Evolutionary conservation across 164 flowering plant genomes (phyloP), one percentile per base, ranked within the genome.

Genomic region (Umbellularia californica): DNA sequence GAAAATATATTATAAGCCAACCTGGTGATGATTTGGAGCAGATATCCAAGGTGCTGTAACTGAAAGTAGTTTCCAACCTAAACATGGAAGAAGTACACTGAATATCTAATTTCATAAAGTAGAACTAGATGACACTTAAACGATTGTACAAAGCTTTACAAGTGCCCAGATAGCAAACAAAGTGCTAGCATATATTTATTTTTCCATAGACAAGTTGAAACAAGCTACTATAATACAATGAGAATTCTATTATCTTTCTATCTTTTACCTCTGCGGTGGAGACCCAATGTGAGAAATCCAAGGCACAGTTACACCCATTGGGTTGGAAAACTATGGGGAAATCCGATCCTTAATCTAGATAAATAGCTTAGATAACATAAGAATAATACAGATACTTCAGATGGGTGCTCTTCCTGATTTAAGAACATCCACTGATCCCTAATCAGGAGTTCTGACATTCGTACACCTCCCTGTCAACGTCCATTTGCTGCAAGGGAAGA

Each of bases 301-400:
- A 41, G 22, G 30, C 67, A 27, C 50, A 41, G 47, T 67, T 30
- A 64, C 67, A 23, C 24, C 67, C 28, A 25, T 23, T 11, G 15
- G 5, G 28, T 25, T 13, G 14, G 67, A 14, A 64, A 25, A 24
- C 67, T 41, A 41, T 1, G 4, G 67, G 67, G 28, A 64, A 64
- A 64, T 13, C 15, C 9, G 15, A 64, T 12, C 28, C 67, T 12
- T 23, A 25, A 41, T 41, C 33, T n/a, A 14, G 28, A 24, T 64
- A 25, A 64, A 28, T 30, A 30, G 50, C 30, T 50, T 41, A 27
- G 70, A 64, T 30, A 25, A 9, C 3, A 64, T 15, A 33, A 67
- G 22, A 67, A 67, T 27, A 27, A 30, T 67, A 67, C 41, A 67
- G 22, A 30, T 69, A n/a, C 71, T 69, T 41, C 71, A 50, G 24